Conservation (phyloP, 2,329 filamentous ascomycete genomes). For the Aureobasidium sp. region DNA sequence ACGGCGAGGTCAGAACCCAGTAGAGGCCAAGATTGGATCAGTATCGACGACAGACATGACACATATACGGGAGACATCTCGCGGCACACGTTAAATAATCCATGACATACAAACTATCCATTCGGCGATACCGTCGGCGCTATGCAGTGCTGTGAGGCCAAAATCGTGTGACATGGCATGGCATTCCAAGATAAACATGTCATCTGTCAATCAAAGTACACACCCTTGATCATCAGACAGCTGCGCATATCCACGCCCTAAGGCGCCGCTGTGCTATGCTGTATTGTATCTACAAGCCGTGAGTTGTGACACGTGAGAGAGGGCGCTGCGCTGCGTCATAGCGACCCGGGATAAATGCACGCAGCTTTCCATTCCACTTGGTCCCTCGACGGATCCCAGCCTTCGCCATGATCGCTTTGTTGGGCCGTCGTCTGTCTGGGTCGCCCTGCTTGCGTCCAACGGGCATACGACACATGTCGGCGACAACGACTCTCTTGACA, state of each 20-base stretch:
- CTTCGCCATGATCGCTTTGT: not conserved
- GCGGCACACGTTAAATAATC: not conserved
- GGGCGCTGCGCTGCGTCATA: slow-evolving; percentile 5
- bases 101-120: not conserved
- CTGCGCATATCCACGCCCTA: not conserved
- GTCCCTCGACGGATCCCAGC: too few species aligned
- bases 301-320: not conserved
- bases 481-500: not conserved
- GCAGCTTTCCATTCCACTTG: not conserved
- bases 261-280: not conserved
- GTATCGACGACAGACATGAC: slow-evolving; percentile 3
- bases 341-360: not conserved
- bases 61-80: slow-evolving; percentile 5
- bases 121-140: not conserved
- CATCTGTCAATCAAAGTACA: not conserved
- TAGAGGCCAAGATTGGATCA: slow-evolving; percentile 36
- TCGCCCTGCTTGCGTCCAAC: not conserved
- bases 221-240: not conserved
- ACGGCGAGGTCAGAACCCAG: slow-evolving; percentile 65
- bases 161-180: slow-evolving; percentile 10
- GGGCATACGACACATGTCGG: not conserved
- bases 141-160: not conserved
- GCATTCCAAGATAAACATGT: not conserved
- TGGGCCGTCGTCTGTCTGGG: not conserved
- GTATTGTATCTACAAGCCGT: too few species aligned